Evolutionary conservation across 1,139 yeast genomes (phyloP), one percentile per base, ranked within the genome.

Genomic region (Kazachstania sp.): DNA sequence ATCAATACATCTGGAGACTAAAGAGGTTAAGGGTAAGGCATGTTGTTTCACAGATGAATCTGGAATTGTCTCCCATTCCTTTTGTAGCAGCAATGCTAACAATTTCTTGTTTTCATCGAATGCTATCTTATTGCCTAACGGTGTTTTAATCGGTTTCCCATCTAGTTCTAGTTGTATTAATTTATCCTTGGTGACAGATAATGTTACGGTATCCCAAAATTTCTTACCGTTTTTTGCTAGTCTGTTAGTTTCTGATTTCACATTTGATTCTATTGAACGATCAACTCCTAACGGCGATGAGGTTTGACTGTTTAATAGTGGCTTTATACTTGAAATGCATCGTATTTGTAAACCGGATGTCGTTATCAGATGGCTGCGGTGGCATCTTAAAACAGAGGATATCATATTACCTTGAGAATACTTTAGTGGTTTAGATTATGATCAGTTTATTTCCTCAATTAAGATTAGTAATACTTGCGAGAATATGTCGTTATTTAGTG

Each of bases 1-100:
- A 65, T 92, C 98, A 46, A 92, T 79, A 12, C 95, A 86, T 53
- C 98, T 74, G 0, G 97, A 81, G 1, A 86, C 83, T 45, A 92
- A 67, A 0, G 96, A 86, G 0, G 98, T 92, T 50, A 92, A 69
- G 2, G 97, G 97, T 44, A 92, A 73, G 23, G 86, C 72, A 61
- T 84, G 85, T 31, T 92, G 83, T 63, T 85, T 86, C 57, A 90
- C 78, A 53, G 83, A 78, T 53, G 83, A 72, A 48, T 77, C 75
- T 1, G 95, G 79, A 50, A 92, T 70, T 45, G 77, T 76, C 46
- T 80, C 74, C 98, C 98, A 94, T 68, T 92, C 99, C 60, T 87
- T 88, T 39, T 81, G 81, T 38, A 94, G 71, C 60, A 90, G 68
- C 55, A 81, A 73, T 0, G 97, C 96, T 54, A 92, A 70, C 20